Percentiles rank a stretch among this genome's conserved stretches.
phyloP scores from a whole-genome alignment of 257 asterid genomes.

The Gynochthodes officinalis region DNA sequence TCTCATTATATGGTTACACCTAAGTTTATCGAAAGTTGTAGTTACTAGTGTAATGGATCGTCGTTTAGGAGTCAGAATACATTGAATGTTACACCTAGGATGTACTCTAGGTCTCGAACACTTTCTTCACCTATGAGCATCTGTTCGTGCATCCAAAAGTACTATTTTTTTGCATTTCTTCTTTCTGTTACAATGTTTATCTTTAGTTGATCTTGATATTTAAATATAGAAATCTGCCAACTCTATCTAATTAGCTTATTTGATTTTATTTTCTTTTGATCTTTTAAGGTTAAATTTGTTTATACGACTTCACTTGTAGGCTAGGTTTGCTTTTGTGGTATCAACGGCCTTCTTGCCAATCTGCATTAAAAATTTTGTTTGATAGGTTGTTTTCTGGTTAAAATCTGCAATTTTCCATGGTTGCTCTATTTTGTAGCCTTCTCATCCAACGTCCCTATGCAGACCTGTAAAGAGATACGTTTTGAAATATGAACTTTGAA shows the following conservation, averaged over 20 bases:
- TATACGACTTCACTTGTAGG: background rate
- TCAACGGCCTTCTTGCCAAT: background rate
- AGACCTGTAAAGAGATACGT: background rate
- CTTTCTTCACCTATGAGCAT: background rate
- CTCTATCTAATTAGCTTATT: too few relatives aligned
- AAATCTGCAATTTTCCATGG: background rate
- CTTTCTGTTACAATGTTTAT: background rate
- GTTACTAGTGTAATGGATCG: background rate
- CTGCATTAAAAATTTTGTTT: background rate
- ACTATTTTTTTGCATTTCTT: background rate
- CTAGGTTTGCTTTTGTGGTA: background rate
- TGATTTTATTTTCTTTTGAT: background rate
- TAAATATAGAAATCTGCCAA: background rate
- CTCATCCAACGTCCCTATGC: background rate
- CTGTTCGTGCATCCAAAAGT: background rate
- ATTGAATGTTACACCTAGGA: background rate
- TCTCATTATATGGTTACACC: background rate
- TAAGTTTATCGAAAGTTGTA: background rate
- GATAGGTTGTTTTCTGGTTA: background rate
- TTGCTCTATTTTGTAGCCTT: background rate
- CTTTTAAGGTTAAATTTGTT: too few relatives aligned
- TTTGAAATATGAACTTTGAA: background rate
- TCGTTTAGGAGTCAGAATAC: background rate
- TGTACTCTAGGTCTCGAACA: background rate
- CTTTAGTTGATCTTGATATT: background rate